These are phyloP conservation scores for Claviceps arundinis DNA, from an alignment of 2,329 filamentous ascomycete genomes.

Conservation along the genomic window DNA sequence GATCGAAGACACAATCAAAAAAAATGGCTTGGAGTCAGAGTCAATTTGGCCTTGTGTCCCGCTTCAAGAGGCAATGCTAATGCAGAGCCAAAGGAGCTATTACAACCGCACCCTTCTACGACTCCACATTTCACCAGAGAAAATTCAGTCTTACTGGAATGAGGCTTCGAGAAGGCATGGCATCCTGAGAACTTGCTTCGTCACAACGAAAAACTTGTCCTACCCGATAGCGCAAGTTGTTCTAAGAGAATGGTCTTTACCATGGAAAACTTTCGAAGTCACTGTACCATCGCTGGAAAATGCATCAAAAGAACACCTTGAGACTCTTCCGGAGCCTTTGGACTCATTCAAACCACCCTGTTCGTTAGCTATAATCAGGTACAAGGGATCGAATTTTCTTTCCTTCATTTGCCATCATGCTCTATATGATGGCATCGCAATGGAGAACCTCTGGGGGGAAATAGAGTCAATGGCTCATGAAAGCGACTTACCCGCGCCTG, in stretches of 20 bases:
- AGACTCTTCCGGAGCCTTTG: slow-evolving; percentile 24
- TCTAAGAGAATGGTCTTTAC: slow-evolving; percentile 30
- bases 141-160: slow-evolving; percentile 48
- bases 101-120: slow-evolving; percentile 58
- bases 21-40: slow-evolving; percentile 25
- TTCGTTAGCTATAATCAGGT: slow-evolving; percentile 28
- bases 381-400: slow-evolving; percentile 20
- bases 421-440: slow-evolving; percentile 73
- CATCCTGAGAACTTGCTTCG: slow-evolving; percentile 67
- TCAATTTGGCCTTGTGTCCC: slow-evolving; percentile 69
- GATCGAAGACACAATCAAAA: background rate
- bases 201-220: slow-evolving; percentile 44
- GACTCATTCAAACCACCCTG: slow-evolving; percentile 32
- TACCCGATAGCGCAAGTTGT: slow-evolving; percentile 63
- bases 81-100: slow-evolving; percentile 43
- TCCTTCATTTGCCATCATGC: slow-evolving; percentile 60
- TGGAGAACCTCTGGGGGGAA: slow-evolving; percentile 56
- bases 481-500: slow-evolving; percentile 29
- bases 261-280: slow-evolving; percentile 26
- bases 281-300: slow-evolving; percentile 20
- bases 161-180: slow-evolving; percentile 52
- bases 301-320: slow-evolving; percentile 26
- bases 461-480: slow-evolving; percentile 46
- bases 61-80: slow-evolving; percentile 77
- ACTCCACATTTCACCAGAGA: slow-evolving; percentile 34